Evolutionary conservation across 2,329 filamentous ascomycete genomes (phyloP), one percentile per base, ranked within the genome.

Genomic region (Phyllosticta paracitricarpa): DNA sequence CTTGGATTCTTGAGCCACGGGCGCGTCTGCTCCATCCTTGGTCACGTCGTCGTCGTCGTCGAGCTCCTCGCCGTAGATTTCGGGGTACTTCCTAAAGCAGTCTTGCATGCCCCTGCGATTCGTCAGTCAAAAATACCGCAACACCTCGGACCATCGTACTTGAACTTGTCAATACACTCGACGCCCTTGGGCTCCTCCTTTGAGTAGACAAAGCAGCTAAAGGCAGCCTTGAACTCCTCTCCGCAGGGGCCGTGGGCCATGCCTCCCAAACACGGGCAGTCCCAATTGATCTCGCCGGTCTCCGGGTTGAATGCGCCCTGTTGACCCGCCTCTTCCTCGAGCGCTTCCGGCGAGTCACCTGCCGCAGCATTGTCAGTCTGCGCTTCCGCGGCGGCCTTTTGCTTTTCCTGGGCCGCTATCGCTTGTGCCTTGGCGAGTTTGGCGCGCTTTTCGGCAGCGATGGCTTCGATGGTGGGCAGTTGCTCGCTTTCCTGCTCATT

Each of bases 211-310:
- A 99, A 99, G 79, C 94, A 99, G 83, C 91, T 96, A 70, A 99
- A 99, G 0, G 94, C 94, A 25, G 87, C 86, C 79, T 88, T 91
- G 83, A 99, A 99, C 71, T 97, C 87, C 73, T 95, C 90, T 56
- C 94, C 94, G 73, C 94, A 99, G 59, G 94, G 94, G 0, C 94
- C 94, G 71, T 96, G 79, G 7, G 94, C 94, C 94, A 99, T 99
- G 59, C 94, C 94, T 56, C 94, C 94, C 35, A 99, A 79, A 74
- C 94, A 99, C 17, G 94, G 94, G 76, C 94, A 99, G 74, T 97
- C 94, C 94, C 94, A 99, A 81, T 99, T 99, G 78, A 99, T 99
- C 82, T 99, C 94, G 68, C 94, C 94, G 9, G 94, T 99, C 79
- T 97, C 94, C 2, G 92, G 91, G 76, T 99, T 96, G 79, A 97